Conservation (phyloP, 140 eudicot genomes). For the Senecio squalidus region DNA sequence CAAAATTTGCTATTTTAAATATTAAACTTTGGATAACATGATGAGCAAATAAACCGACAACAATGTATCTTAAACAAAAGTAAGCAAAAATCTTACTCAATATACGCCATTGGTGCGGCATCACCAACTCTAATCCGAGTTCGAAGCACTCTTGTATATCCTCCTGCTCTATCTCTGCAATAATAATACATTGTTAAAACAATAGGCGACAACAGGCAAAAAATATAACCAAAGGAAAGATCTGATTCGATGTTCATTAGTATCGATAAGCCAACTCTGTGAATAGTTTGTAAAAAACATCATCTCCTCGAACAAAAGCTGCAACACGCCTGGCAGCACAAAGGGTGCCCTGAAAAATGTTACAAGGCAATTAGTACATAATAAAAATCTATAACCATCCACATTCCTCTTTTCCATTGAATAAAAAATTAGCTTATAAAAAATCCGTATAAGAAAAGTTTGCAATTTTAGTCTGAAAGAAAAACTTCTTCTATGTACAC, state of each 20-base stretch:
- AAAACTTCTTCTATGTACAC: not conserved
- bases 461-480: not conserved
- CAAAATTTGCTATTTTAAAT: too few relatives aligned
- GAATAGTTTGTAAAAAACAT: slow-evolving; percentile 87
- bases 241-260: slow-evolving; percentile 45
- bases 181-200: slow-evolving; percentile 3
- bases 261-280: slow-evolving; percentile 93
- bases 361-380: not conserved
- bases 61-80: not conserved
- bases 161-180: slow-evolving; percentile 92
- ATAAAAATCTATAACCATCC: not conserved
- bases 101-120: slow-evolving; percentile 98
- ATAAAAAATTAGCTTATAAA: not conserved
- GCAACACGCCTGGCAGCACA: slow-evolving; percentile 97
- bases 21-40: too few relatives aligned
- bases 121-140: slow-evolving; percentile 97
- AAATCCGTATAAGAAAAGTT: not conserved
- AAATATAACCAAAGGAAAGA: not conserved
- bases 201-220: slow-evolving; percentile 6
- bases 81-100: slow-evolving; percentile 56
- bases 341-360: slow-evolving; percentile 69
- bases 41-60: not conserved
- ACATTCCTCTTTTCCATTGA: not conserved
- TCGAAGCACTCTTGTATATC: slow-evolving; percentile 90
- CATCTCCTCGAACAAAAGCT: slow-evolving; percentile 97